Evolutionary conservation across 352 stramenopile genomes (phyloP), one percentile per base, ranked within the genome.

Genomic region (Phytophthora parvispora): DNA sequence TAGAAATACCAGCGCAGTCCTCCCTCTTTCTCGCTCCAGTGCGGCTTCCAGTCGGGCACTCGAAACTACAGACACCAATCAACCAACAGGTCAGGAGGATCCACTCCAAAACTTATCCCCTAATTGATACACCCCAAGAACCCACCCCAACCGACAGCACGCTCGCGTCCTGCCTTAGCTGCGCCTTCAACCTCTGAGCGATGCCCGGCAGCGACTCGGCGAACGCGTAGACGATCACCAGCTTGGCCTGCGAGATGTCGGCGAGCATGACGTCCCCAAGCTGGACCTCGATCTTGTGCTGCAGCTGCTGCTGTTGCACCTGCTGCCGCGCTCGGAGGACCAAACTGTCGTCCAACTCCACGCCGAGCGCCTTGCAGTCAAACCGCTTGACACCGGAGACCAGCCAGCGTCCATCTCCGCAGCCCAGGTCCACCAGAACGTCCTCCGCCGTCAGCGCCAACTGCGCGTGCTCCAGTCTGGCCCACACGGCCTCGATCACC

Each of bases 151-250:
- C 86, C 6, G 87, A 97, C 31, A 97, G 57, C 31, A 95, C 84
- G 3, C 67, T 81, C 0, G 89, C 89, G 20, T 66, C 31, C 0
- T 51, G 5, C 15, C 48, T 48, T 10, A 92, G 60, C 27, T 97
- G 81, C 4, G 50, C 32, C 8, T 64, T 52, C 54, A 97, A 56
- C 10, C 80, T 73, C 53, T 87, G 62, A 25, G 85, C 74, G 53
- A 95, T 95, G 0, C 79, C 75, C 18, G 67, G 52, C 22, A 97
- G 63, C n/a, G 87, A 90, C 72, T 94, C 84, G 18, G 83, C 83
- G 47, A 95, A 97, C 10, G 89, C 89, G 62, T 97, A 97, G 13
- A 95, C 84, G 64, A 97, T 92, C 31, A 95, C 89, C 20, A 97
- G 42, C 15, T 72, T 69, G 13, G 86, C 89, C 18, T 47, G 32